Evolutionary conservation across 78 protist species (phyloP), one percentile per base, ranked within the genome.

Genomic region (Dictyostelium intermedium): DNA sequence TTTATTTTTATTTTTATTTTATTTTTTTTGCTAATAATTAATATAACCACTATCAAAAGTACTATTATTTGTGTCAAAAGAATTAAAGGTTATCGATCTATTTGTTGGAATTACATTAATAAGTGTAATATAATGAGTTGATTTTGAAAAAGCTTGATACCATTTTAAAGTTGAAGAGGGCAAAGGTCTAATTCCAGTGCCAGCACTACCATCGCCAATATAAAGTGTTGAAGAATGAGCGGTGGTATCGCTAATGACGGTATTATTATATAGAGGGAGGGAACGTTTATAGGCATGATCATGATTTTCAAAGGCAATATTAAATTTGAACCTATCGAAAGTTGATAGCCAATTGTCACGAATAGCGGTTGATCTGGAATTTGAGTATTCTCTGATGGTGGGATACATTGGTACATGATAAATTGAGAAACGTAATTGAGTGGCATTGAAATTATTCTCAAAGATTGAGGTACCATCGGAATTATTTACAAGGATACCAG

Each of bases 211-310:
- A 81, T 92, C 96, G 25, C 96, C 96, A 16, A 92, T 84, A 39
- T 92, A 92, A n/a, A 92, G 82, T 37, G 92, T 84, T 5, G 77
- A 63, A 16, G 73, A 50, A 16, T 50, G 61, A 50, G 6, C n/a
- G 3, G 25, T 9, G 1, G 23, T 60, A 14, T 8, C 37, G 23
- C 32, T 30, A 3, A 47, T 82, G 27, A 87, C 20, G 39, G 79
- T 23, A 47, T 76, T 70, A 37, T 41, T 76, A 13, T 10, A n/a
- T 23, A 94, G 9, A 27, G 93, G 93, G 1, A 45, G 18, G 2
- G 96, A 82, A 25, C 97, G 72, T 73, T 87, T 91, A 60, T 91
- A 95, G 18, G 95, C 92, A 82, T 95, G 97, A 77, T 95, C 97
- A 53, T 95, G 97, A 53, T 95, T 95, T 43, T 95, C 97, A 86